Conservation (phyloP, 257 asterid genomes). For the Prunella vulgaris region DNA sequence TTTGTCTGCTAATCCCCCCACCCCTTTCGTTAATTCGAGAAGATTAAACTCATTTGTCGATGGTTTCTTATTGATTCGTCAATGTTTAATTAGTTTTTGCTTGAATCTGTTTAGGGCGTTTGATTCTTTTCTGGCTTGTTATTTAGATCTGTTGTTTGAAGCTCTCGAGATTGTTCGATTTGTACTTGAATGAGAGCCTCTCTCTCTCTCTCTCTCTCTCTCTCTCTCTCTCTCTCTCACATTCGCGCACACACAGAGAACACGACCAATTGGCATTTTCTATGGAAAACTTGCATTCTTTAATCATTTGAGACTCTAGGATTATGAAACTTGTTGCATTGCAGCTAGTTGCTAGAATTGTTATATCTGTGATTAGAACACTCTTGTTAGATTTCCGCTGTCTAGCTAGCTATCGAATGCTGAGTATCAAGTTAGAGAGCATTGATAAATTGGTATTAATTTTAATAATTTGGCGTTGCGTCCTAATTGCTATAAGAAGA, state of each 20-base stretch:
- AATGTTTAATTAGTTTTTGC: not conserved
- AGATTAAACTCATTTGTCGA: not conserved
- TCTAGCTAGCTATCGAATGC: not conserved
- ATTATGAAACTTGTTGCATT: no score
- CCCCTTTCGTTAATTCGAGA: no score
- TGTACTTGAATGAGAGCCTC: no score
- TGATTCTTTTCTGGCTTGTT: not conserved
- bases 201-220: no score
- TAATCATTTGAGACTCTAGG: not conserved
- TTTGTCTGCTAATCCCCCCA: not conserved
- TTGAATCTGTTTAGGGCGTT: not conserved
- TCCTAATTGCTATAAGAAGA: not conserved
- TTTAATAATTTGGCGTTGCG: not conserved
- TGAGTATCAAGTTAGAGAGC: not conserved
- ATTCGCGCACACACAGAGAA: no score
- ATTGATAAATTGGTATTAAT: not conserved
- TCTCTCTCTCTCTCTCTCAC: no score
- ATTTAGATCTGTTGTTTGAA: conserved; percentile 23
- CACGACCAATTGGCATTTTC: no score
- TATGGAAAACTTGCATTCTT: not conserved
- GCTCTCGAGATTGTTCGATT: conserved; percentile 5
- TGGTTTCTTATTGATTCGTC: not conserved
- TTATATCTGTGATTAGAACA: not conserved
- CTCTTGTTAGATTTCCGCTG: not conserved
- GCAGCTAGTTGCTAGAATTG: not conserved